phyloP scores from a whole-genome alignment of 345 rosid species.

The Arabidopsis arenosa region DNA sequence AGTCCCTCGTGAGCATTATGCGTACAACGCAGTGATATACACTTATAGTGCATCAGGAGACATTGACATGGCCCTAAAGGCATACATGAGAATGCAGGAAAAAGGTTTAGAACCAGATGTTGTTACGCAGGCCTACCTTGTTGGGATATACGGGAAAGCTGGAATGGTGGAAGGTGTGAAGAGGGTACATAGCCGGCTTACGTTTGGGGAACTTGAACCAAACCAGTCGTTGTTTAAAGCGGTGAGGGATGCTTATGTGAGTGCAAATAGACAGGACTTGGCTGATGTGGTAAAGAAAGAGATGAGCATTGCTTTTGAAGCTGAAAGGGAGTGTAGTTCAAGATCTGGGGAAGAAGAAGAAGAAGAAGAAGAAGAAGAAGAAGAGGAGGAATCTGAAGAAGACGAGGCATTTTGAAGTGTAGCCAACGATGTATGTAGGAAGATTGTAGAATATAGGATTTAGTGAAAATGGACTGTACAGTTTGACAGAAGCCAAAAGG shows the following conservation, averaged over 20 bases:
- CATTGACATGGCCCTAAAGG: conserved; percentile 65
- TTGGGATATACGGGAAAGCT: conserved; percentile 76
- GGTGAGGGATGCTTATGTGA: conserved; percentile 62
- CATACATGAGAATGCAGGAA: conserved; percentile 84
- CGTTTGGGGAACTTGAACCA: conserved; percentile 61
- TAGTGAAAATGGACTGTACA: conserved; percentile 32
- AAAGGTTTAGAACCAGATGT: conserved; percentile 75
- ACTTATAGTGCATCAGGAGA: conserved; percentile 67
- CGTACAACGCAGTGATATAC: conserved; percentile 75
- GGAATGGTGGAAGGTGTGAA: conserved; percentile 89
- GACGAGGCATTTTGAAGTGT: conserved; percentile 37
- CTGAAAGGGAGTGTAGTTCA: conserved; percentile 25
- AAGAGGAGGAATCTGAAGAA: conserved; percentile 32
- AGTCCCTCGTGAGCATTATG: conserved; percentile 53
- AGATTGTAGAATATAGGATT: conserved; percentile 32
- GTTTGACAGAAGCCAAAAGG: conserved; percentile 28
- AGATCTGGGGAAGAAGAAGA: conserved; percentile 33
- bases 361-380: conserved; percentile 43
- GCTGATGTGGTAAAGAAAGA: conserved; percentile 70
- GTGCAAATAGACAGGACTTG: conserved; percentile 69
- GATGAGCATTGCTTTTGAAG: conserved; percentile 61
- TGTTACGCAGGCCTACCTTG: conserved; percentile 67
- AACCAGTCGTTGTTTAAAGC: conserved; percentile 69
- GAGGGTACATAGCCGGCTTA: conserved; percentile 62
- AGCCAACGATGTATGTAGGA: conserved; percentile 27